Evolutionary conservation across 176 grass and related monocot genomes (phyloP).

Genomic region (Zoysia japonica): DNA sequence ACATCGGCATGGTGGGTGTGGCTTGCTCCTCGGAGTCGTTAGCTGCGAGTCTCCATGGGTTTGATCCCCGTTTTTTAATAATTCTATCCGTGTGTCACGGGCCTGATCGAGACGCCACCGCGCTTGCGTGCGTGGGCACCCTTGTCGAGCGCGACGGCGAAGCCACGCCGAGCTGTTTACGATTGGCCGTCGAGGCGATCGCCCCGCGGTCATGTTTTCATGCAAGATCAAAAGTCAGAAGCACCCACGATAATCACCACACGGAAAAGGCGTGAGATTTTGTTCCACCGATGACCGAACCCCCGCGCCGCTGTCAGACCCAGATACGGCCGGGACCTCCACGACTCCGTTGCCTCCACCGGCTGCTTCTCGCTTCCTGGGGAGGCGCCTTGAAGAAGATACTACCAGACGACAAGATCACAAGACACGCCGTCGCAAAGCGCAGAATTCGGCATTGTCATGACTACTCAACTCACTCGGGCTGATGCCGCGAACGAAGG

Average conservation of each 20-base stretch:
- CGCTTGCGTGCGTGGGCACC: slow-evolving; percentile 16
- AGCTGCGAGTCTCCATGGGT: background rate
- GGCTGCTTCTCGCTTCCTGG: background rate
- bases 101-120: slow-evolving; percentile 7
- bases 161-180: background rate
- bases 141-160: background rate
- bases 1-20: background rate
- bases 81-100: background rate
- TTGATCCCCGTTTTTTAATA: background rate
- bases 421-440: background rate
- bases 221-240: background rate
- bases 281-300: slow-evolving; percentile 17
- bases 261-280: slow-evolving; percentile 7
- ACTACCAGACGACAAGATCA: background rate
- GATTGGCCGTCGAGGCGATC: background rate
- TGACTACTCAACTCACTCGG: background rate
- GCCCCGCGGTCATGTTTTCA: background rate
- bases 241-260: background rate
- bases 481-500: background rate
- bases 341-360: background rate
- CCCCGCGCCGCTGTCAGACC: background rate
- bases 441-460: background rate
- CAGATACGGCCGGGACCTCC: background rate
- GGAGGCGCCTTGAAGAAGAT: slow-evolving; percentile 4
- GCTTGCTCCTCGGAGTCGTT: background rate